Evolutionary conservation across 345 rosid genomes (phyloP), one percentile per base, ranked within the genome.

Genomic region (Sapria himalayana): DNA sequence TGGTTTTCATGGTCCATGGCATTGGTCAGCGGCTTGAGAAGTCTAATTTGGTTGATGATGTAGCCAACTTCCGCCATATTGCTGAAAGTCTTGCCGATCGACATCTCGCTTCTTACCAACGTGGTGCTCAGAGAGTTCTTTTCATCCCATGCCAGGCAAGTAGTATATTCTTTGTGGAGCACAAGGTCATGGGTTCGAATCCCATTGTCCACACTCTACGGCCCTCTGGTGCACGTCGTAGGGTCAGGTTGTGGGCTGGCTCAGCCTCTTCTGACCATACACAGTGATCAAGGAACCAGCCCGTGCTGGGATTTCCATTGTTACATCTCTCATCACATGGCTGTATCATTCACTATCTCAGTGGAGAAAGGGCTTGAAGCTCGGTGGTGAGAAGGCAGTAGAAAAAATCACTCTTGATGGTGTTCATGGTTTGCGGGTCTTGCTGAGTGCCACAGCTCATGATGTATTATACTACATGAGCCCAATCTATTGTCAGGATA

Each of bases 301-400:
- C n/a, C n/a, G n/a, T n/a, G n/a, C n/a, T n/a, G n/a, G n/a, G n/a
- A n/a, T n/a, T n/a, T n/a, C n/a, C n/a, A n/a, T n/a, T n/a, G n/a
- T n/a, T n/a, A n/a, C n/a, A n/a, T n/a, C n/a, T n/a, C n/a, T n/a
- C n/a, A n/a, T n/a, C n/a, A n/a, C n/a, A n/a, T n/a, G n/a, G n/a
- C n/a, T n/a, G n/a, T n/a, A n/a, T n/a, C n/a, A n/a, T n/a, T n/a
- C n/a, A n/a, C n/a, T 35, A 14, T 66, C 50, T 34, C 70, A 89
- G 98, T 89, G 98, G 95, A 79, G 98, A 63, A 82, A 73, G 57
- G 93, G 95, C 39, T 67, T 89, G 78, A 89, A 79, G 69, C 86
- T 89, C 31, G 73, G 98, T 51, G 79, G 98, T 43, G 98, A 89
- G 66, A 45, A 84, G 55, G 92, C 92, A 19, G 95, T 89, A 31